Conservation (phyloP, 2,329 filamentous ascomycete genomes). For the Neopestalotiopsis sp. region DNA sequence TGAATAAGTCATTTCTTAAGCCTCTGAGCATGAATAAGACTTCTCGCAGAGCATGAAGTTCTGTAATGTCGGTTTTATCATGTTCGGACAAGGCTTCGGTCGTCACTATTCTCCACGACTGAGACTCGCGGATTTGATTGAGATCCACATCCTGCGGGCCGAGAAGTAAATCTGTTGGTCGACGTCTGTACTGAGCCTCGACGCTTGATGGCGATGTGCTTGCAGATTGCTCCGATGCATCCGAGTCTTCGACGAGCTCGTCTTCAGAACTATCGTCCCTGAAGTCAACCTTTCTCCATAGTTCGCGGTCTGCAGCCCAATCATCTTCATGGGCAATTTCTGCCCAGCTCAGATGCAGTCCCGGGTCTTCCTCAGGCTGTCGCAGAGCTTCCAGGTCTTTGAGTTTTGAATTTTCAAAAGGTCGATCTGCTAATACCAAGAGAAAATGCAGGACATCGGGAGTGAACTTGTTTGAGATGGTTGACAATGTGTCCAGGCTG, state of each 20-base stretch:
- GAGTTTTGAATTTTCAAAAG: conserved; percentile 71
- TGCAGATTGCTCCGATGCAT: conserved; percentile 38
- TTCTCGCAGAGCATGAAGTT: conserved; percentile 77
- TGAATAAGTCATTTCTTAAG: conserved; percentile 75
- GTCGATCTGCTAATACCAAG: conserved; percentile 80
- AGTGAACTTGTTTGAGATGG: conserved; percentile 64
- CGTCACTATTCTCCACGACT: conserved; percentile 48
- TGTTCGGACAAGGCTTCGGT: neutral
- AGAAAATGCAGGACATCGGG: conserved; percentile 83
- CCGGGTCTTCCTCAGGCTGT: conserved; percentile 47
- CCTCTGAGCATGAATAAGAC: conserved; percentile 85
- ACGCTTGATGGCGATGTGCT: conserved; percentile 41
- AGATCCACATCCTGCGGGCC: conserved; percentile 40
- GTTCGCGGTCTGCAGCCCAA: conserved; percentile 66
- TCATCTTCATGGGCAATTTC: conserved; percentile 80
- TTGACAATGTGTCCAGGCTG: conserved; percentile 64
- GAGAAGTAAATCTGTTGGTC: conserved; percentile 42
- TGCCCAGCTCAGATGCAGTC: conserved; percentile 71
- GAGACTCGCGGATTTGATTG: conserved; percentile 44
- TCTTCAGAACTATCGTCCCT: conserved; percentile 70
- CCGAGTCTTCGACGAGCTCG: conserved; percentile 48
- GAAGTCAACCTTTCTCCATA: conserved; percentile 75
- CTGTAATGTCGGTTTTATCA: conserved; percentile 58
- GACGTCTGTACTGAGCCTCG: conserved; percentile 33
- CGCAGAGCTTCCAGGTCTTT: conserved; percentile 63